Evolutionary conservation across 2,329 filamentous ascomycete species (phyloP), one percentile per base, ranked within the genome.

Genomic region (Aschersonia sp.): DNA sequence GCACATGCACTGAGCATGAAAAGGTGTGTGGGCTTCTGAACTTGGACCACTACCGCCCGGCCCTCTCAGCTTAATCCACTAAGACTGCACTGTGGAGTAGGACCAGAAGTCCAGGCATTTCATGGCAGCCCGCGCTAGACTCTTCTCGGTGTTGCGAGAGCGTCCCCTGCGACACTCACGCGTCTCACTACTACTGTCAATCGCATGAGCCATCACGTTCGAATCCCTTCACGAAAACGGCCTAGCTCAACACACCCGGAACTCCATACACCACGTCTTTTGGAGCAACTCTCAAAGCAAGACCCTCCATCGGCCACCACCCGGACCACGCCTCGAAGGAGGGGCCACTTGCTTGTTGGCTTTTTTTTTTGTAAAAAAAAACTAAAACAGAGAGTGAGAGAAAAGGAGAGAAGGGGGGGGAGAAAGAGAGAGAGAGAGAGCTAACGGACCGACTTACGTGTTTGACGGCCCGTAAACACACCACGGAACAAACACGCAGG

Each of bases 131-230:
- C 31, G 46, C 56, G 49, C 60, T 63, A 62, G 52, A 39, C 59
- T 53, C 14, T 48, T 57, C 54, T 49, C 50, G 56, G 59, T 51
- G 51, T 54, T 55, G 53, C 52, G 54, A 59, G 58, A 57, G 58
- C n/a, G 4, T 43, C 11, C 45, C 46, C 49, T 50, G 46, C 46
- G 45, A 45, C 43, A 29, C 41, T 48, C 58, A 61, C 58, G 59
- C 59, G 58, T 61, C 59, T 56, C 51, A 50, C 50, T 50, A 47
- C 39, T 52, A 40, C 22, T 37, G 37, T 35, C 46, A 45, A 47
- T 30, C 42, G 45, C 43, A 46, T 50, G 48, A 40, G 46, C 46
- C 44, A 44, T 44, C 46, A 48, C 41, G 43, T 43, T 31, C 31
- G n/a, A 14, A 30, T 22, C 22, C 22, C 22, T 22, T 22, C 22